Base-by-base conservation (phyloP, 176 grass and related monocot genomes). In the Oryza officinalis region DNA sequence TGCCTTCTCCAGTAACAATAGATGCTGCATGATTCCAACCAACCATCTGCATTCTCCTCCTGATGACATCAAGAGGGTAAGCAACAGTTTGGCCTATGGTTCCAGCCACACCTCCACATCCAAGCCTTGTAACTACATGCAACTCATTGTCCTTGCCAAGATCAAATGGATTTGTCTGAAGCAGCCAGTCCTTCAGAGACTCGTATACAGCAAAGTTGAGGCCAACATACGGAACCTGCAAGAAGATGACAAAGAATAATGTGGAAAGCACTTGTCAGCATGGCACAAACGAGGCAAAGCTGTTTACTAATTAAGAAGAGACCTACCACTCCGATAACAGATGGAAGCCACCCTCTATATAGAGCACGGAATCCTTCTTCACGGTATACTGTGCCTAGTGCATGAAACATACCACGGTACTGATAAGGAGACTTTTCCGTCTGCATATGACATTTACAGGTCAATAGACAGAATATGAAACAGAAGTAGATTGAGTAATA, bases 381-480 rank as follows among this genome's bases (percentile, higher is more conserved):
- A 57, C 96, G 96, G 59, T 96, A 99, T 18, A 99, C 96, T 59
- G 91, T 92, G 38, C 96, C 86, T 71, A 99, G 76, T 43, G 96
- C 96, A 87, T 99, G 93, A 89, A 99, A 94, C 93, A 99, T 99
- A 81, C 96, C 96, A 84, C 93, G 90, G 71, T 99, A 99, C 89
- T 94, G 96, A 79, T 96, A 96, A 30, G 96, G 93, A 67, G 96
- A 99, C 80, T 92, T 94, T 3, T 94, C 89, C 47, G 96, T 94
- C 96, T 99, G 96, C 69, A 83, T 6, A 63, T 52, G 37, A 10
- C 26, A 71, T 43, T 13, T 38, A n/a, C 78, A 20, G 59, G 12
- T 86, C 28, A 86, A 54, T 22, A 65, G 82, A 84, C 50, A 79
- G 50, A 26, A 45, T 68, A 75, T 0, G 27, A 67, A 75, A 80